Evolutionary conservation across 2,329 filamentous ascomycete species (phyloP).

Genomic region (Falciphora oryzae): DNA sequence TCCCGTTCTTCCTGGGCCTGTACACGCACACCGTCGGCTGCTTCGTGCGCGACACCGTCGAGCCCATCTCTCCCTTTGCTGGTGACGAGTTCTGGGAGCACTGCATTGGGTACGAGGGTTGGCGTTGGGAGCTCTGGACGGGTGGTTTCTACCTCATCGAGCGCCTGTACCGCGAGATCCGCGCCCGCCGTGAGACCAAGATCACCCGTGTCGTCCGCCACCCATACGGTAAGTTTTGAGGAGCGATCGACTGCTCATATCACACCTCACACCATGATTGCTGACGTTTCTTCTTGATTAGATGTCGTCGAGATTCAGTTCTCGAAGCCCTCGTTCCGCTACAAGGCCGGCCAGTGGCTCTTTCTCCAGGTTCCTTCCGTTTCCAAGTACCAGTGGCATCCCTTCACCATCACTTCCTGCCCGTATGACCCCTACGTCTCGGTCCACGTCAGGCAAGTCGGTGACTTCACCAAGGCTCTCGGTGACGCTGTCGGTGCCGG

Average conservation of each 20-base stretch:
- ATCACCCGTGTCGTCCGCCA: slow-evolving; percentile 94
- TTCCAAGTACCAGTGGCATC: slow-evolving; percentile 91
- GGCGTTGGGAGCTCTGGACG: slow-evolving; percentile 91
- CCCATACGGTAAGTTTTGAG: slow-evolving; percentile 66
- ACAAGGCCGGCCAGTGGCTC: slow-evolving; percentile 98
- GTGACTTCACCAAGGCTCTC: slow-evolving; percentile 92
- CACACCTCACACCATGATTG: no score
- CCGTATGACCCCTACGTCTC: slow-evolving; percentile 93
- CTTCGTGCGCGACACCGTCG: slow-evolving; percentile 79
- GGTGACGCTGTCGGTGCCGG: slow-evolving; percentile 94
- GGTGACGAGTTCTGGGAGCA: slow-evolving; percentile 79
- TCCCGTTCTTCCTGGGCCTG: slow-evolving; percentile 86
- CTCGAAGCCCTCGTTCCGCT: slow-evolving; percentile 90
- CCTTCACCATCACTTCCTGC: slow-evolving; percentile 98
- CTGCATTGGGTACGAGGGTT: slow-evolving; percentile 91
- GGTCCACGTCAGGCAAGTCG: slow-evolving; percentile 91
- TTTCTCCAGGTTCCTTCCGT: slow-evolving; percentile 91
- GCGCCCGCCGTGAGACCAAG: slow-evolving; percentile 74
- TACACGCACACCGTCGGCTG: slow-evolving; percentile 96
- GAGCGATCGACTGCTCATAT: not conserved
- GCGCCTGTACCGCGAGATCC: slow-evolving; percentile 85
- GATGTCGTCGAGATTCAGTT: slow-evolving; percentile 98
- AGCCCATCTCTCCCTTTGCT: slow-evolving; percentile 77
- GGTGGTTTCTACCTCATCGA: slow-evolving; percentile 83
- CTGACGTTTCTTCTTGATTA: slow-evolving; percentile 24